phyloP scores from a whole-genome alignment of 352 stramenopile species.

The Globisporangium irregulare region DNA sequence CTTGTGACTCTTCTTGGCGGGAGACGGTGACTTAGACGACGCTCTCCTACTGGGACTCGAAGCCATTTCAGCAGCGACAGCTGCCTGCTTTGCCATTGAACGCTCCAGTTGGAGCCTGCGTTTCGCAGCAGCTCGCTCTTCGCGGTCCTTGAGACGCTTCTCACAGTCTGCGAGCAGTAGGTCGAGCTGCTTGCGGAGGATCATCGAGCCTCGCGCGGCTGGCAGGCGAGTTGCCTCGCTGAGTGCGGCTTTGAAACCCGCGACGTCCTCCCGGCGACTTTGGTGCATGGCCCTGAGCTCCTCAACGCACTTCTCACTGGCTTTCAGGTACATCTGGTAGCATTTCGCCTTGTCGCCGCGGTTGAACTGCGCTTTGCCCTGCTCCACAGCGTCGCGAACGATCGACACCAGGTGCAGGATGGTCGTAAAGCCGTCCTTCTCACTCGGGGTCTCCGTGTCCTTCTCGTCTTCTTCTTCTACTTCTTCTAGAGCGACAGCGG shows the following conservation, averaged over 20 bases:
- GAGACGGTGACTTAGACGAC: not conserved
- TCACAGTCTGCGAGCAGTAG: constrained; percentile 42
- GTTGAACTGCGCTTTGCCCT: constrained; percentile 73
- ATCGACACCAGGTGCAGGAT: constrained; percentile 36
- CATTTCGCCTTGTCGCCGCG: constrained; percentile 72
- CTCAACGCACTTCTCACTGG: constrained; percentile 38
- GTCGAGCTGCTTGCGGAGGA: constrained; percentile 66
- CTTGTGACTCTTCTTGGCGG: constrained; percentile 11
- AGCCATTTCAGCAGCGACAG: not conserved
- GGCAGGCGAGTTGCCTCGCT: constrained; percentile 45
- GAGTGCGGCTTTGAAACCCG: constrained; percentile 34
- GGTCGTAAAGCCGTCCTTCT: constrained; percentile 40
- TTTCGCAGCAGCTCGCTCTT: constrained; percentile 23
- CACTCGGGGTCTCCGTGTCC: constrained; percentile 24
- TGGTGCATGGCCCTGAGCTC: constrained; percentile 35
- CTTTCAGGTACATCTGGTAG: constrained; percentile 59
- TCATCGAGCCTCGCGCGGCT: constrained; percentile 51
- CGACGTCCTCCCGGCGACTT: constrained; percentile 30
- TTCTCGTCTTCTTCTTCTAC: constrained; percentile 7
- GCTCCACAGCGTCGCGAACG: constrained; percentile 49
- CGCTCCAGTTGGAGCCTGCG: constrained; percentile 18
- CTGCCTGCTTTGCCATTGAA: constrained; percentile 6
- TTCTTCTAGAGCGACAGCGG: not conserved
- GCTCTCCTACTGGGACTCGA: not conserved
- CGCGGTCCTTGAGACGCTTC: constrained; percentile 26